A percentile compares a stretch with the other conserved stretches of the same genome.
Conservation (phyloP, 345 rosid genomes). For the Eucalyptus camaldulensis region DNA sequence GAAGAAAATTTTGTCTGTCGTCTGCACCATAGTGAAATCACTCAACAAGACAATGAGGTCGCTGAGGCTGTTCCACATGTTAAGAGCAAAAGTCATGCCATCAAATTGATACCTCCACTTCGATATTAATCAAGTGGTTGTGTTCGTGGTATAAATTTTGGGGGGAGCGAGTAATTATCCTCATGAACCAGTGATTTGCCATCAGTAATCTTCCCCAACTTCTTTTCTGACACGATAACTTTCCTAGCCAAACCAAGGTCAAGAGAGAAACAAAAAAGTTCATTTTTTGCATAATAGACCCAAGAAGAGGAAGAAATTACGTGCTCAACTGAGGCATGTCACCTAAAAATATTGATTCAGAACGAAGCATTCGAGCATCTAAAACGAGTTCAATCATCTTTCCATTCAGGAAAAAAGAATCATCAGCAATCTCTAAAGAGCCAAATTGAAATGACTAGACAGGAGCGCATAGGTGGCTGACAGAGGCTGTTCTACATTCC, state of each 20-base stretch:
- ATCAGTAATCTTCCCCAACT: background rate
- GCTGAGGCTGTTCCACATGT: background rate
- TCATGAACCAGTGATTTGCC: background rate
- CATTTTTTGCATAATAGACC: background rate
- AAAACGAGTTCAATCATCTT: background rate
- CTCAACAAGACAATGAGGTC: background rate
- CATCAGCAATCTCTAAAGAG: background rate
- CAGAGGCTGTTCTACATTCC: background rate
- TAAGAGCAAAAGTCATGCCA: background rate
- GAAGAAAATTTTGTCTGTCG: background rate
- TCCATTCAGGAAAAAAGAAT: background rate
- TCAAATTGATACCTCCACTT: background rate
- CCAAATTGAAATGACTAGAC: background rate
- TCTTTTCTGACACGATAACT: background rate
- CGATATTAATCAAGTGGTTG: background rate
- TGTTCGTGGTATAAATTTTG: background rate
- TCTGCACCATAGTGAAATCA: background rate
- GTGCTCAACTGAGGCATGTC: background rate
- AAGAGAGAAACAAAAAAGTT: background rate
- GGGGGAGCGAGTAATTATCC: background rate
- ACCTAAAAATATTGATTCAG: background rate
- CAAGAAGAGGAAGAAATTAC: background rate
- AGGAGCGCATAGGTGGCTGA: background rate
- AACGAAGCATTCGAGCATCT: background rate
- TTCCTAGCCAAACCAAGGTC: background rate